Evolutionary conservation across 306 rosid species (phyloP).

Genomic region (Medicago arabica): DNA sequence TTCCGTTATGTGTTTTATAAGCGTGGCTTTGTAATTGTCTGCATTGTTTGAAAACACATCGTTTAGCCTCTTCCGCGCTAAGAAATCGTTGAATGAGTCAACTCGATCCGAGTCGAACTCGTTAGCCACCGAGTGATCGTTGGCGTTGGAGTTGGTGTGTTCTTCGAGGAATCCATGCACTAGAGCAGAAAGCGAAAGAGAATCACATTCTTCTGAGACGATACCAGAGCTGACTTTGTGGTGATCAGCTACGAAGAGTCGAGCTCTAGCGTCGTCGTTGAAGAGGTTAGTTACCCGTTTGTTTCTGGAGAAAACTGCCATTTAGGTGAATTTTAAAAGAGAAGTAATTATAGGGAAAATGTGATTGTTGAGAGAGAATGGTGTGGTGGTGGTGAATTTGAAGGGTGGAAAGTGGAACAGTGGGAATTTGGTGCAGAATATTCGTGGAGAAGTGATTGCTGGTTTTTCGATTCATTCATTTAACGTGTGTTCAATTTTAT

Average conservation of each 20-base stretch:
- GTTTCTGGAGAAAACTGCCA: conserved; percentile 43
- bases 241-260: conserved; percentile 44
- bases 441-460: conserved; percentile 1
- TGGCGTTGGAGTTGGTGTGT: background rate
- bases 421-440: conserved; percentile 21
- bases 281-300: conserved; percentile 62
- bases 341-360: too few relatives aligned
- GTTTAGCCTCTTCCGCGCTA: background rate
- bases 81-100: conserved; percentile 31
- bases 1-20: conserved; percentile 49
- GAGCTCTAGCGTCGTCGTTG: conserved; percentile 56
- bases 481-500: background rate
- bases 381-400: background rate
- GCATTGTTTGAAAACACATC: conserved; percentile 15
- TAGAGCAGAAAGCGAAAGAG: conserved; percentile 47
- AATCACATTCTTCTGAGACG: too few relatives aligned
- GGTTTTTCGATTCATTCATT: background rate
- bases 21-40: conserved; percentile 46
- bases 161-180: conserved; percentile 60
- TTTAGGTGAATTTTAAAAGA: background rate
- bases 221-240: conserved; percentile 41
- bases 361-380: background rate
- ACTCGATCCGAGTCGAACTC: conserved; percentile 53
- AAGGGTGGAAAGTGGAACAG: background rate
- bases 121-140: background rate